Base-by-base conservation (phyloP, 768 basidiomycete species). In the Termitomyces heimii region DNA sequence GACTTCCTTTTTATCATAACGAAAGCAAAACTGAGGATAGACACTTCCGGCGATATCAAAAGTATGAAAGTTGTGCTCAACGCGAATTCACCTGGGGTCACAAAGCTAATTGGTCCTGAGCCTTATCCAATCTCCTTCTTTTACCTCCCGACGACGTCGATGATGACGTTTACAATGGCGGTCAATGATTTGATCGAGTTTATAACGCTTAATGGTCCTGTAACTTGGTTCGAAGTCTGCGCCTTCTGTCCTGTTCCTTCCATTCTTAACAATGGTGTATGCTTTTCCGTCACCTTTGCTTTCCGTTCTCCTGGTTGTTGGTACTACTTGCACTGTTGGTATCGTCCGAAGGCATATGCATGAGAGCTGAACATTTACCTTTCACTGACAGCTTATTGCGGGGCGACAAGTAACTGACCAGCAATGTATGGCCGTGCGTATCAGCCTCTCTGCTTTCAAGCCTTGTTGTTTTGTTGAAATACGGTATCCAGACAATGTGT, bases 401-500 rank as follows among this genome's bases (percentile, higher is more conserved):
- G 54, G 46, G 35, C 49, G 47, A 59, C 60, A 61, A 49, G 48
- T 55, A 5, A 61, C 57, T n/a, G 60, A 54, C 52, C 47, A 51
- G 9, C 42, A 63, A 52, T 63, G 62, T 44, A 42, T 43, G 35
- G 53, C 35, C 37, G 72, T 75, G 56, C 10, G 67, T 62, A 44
- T 18, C 46, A 5, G n/a, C 14, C 8, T n/a, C 16, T 16, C 42
- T 44, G 14, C 3, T 26, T 29, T 29, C 16, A 5, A 12, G 2
- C 13, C 35, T 32, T 22, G n/a, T n/a, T n/a, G n/a, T 28, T 14
- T 28, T 62, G n/a, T 58, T 58, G 37, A 53, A 60, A 45, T 26
- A 9, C 31, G 12, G 42, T 18, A 9, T 18, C 20, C 20, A 82
- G 78, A 60, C 67, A 7, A 77, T 83, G 75, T 83, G 81, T 59